Percentiles rank a stretch among this genome's conserved stretches.
Evolutionary conservation across 116 monocot species (phyloP).

Genomic region (Zostera marina): DNA sequence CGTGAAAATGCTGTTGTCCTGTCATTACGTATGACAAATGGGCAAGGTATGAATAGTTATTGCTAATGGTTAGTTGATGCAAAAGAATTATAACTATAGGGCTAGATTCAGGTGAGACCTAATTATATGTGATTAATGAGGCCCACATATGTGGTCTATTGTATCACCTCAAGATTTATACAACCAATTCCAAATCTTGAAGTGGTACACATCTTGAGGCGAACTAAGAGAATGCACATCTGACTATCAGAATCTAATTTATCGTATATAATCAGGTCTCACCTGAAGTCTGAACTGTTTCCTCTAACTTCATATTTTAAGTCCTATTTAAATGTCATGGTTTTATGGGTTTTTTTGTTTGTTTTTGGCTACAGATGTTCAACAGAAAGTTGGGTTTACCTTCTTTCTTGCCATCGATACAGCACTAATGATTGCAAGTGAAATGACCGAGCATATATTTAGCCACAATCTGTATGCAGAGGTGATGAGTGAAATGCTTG

Average conservation of each 20-base stretch:
- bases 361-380: conserved; percentile 16
- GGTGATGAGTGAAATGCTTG: conserved; percentile 38
- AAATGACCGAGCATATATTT: conserved; percentile 40
- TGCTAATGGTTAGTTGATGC: not conserved
- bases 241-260: no score
- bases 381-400: conserved; percentile 14
- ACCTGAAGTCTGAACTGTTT: not conserved
- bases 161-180: no score
- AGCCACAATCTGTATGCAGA: conserved; percentile 15
- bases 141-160: no score
- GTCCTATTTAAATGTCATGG: not conserved
- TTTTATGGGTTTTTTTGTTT: not conserved
- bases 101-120: no score
- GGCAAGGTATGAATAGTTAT: not conserved
- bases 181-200: no score
- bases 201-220: no score
- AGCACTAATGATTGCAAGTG: conserved; percentile 28
- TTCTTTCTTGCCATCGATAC: conserved; percentile 41
- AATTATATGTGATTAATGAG: no score
- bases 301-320: not conserved
- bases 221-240: no score
- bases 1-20: not conserved
- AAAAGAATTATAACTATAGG: not conserved
- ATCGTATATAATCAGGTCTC: no score
- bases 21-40: not conserved